Conservation (phyloP, 768 basidiomycete genomes). For the Dendrothele bispora region DNA sequence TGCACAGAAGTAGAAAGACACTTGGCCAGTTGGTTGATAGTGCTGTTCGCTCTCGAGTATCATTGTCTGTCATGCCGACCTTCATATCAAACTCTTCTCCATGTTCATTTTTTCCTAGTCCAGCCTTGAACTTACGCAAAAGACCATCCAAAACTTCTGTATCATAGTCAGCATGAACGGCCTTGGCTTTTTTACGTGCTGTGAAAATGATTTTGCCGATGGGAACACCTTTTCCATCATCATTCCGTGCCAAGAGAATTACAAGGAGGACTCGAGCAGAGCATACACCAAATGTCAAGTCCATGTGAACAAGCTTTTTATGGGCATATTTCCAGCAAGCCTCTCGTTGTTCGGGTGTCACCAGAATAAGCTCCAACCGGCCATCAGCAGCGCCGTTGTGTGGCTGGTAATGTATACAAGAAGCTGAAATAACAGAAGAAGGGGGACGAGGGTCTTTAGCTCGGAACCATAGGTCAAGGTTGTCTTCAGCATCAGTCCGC, state of each 20-base stretch:
- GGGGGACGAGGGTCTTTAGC: conserved; percentile 16
- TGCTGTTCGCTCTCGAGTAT: conserved; percentile 23
- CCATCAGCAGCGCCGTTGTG: conserved; percentile 11
- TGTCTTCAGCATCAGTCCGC: conserved; percentile 22
- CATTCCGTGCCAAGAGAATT: conserved; percentile 33
- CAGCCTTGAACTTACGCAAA: conserved; percentile 15
- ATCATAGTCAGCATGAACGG: conserved; percentile 24
- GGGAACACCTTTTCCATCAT: conserved; percentile 26
- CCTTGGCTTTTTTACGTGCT: conserved; percentile 15
- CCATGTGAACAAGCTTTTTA: conserved; percentile 19
- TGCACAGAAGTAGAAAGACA: conserved; percentile 31
- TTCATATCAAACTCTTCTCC: conserved; percentile 17
- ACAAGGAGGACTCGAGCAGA: conserved; percentile 22
- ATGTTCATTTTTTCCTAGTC: conserved; percentile 14
- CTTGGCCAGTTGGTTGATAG: conserved; percentile 14
- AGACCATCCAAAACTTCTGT: conserved; percentile 16
- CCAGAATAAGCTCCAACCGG: conserved; percentile 19
- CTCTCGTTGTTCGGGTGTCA: conserved; percentile 14
- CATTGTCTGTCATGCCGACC: conserved; percentile 29
- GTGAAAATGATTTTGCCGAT: conserved; percentile 26
- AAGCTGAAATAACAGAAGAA: conserved; percentile 14
- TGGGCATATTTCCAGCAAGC: conserved; percentile 25
- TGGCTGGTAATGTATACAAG: conserved; percentile 23
- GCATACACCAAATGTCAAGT: conserved; percentile 25
- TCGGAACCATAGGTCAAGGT: conserved; percentile 25